Evolutionary conservation across 1,284 basidiomycete species (phyloP).

Genomic region (Melampsora americana): DNA sequence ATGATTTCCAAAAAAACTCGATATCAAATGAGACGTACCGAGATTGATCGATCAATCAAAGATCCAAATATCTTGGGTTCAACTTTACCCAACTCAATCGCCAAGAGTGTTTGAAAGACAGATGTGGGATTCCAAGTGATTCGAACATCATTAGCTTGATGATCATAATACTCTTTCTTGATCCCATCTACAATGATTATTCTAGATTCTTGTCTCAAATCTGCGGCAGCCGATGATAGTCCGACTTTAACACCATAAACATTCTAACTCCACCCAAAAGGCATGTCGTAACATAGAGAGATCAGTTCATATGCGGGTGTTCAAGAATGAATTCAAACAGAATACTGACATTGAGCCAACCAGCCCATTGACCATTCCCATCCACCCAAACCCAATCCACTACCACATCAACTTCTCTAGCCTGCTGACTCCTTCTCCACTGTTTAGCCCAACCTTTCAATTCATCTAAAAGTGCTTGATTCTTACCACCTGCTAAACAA

Average conservation of each 20-base stretch:
- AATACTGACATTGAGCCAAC: constrained; percentile 32
- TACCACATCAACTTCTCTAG: not conserved
- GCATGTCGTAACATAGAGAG: no score
- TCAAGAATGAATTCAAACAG: not conserved
- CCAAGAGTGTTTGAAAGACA: constrained; percentile 36
- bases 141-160: constrained; percentile 15
- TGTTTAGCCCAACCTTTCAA: constrained; percentile 33
- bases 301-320: not conserved
- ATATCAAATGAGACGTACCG: not conserved
- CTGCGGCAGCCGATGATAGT: not conserved
- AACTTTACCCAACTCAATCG: constrained; percentile 28
- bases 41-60: not conserved
- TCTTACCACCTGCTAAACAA: not conserved
- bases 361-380: constrained; percentile 5
- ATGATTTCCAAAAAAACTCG: no score
- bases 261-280: not conserved
- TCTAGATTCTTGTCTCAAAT: not conserved
- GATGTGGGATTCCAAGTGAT: constrained; percentile 24
- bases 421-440: constrained; percentile 34
- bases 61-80: not conserved
- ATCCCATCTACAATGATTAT: constrained; percentile 26
- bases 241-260: not conserved
- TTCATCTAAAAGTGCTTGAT: not conserved
- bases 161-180: constrained; percentile 21
- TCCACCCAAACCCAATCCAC: constrained; percentile 42